Conservation (phyloP, 768 basidiomycete species). For the Guyanaporus albipodus region DNA sequence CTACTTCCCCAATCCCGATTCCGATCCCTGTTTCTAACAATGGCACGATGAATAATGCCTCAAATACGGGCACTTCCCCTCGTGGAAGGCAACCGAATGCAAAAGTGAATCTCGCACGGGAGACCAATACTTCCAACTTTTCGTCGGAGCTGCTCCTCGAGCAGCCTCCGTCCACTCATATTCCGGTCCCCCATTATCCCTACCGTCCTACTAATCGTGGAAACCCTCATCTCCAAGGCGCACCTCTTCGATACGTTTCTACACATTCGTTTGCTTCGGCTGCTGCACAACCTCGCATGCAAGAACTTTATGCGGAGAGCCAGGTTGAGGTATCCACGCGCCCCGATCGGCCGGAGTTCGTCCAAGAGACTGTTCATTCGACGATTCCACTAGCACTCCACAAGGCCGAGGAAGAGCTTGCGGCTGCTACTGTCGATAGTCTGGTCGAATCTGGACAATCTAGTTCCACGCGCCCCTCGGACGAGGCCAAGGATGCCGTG, state of each 20-base stretch:
- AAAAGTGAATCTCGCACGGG: slow-evolving; percentile 25
- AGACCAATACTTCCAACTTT: slow-evolving; percentile 29
- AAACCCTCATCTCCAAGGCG: slow-evolving; percentile 34
- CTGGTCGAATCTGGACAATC: slow-evolving; percentile 21
- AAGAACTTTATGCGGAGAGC: slow-evolving; percentile 42
- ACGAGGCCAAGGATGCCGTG: slow-evolving; percentile 31
- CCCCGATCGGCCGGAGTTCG: slow-evolving; percentile 36
- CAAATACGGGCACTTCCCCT: slow-evolving; percentile 35
- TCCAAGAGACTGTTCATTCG: slow-evolving; percentile 57
- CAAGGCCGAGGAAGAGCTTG: slow-evolving; percentile 32
- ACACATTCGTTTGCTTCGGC: slow-evolving; percentile 39
- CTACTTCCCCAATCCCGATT: slow-evolving; percentile 49
- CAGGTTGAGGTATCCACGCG: slow-evolving; percentile 30
- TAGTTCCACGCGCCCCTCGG: slow-evolving; percentile 18
- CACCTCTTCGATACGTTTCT: slow-evolving; percentile 39
- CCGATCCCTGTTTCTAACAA: slow-evolving; percentile 38
- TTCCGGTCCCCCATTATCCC: slow-evolving; percentile 33
- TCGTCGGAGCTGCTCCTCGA: slow-evolving; percentile 39
- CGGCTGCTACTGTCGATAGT: slow-evolving; percentile 8
- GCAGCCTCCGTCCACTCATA: slow-evolving; percentile 42
- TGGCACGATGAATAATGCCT: slow-evolving; percentile 34
- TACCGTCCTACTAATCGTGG: slow-evolving; percentile 31
- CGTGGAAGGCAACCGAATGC: slow-evolving; percentile 32
- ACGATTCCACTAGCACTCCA: slow-evolving; percentile 55
- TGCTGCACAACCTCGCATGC: slow-evolving; percentile 38